Base-by-base conservation (phyloP, 2,329 filamentous ascomycete species). In the Sclerotiophoma versabilis region DNA sequence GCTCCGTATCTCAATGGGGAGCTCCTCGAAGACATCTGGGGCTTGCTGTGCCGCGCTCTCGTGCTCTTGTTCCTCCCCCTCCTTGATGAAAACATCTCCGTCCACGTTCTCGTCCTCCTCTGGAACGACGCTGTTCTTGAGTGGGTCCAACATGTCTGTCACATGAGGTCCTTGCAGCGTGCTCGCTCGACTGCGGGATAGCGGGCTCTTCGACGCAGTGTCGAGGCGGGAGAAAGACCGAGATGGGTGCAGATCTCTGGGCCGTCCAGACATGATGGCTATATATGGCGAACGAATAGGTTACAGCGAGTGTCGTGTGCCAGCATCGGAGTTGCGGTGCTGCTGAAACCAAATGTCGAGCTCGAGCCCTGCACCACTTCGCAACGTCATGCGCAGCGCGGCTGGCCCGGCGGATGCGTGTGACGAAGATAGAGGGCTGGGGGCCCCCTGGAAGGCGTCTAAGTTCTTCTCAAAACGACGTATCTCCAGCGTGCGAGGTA, bases 1-100 rank as follows among this genome's bases (percentile, higher is more conserved):
- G 74, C 91, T 95, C 54, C 95, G 84, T 54, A 99, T 85, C 81
- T 99, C 95, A 68, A 97, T 95, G 12, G 95, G 95, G 34, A 99
- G 85, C 69, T 96, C 90, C 66, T 96, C 91, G 59, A 95, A 88
- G 52, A 91, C 88, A 59, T 91, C 84, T 3, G 89, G 80, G 11
- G 80, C 64, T 36, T 75, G 42, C 25, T 72, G 72, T 19, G 68
- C 61, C 4, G 51, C 43, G 8, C 22, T 26, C 17, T 34, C 50
- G 6, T 58, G 56, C 8, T 71, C 68, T 11, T 73, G 73, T 7
- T 73, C 72, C 29, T 75, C 63, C 20, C 74, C 69, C 34, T 71
- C 70, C 44, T 71, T 72, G 23, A 75, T 72, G 57, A 81, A 81
- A 14, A 81, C 73, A 58, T 77, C 69, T 32, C 69, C 66, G 37